Evolutionary conservation across 2,329 filamentous ascomycete genomes (phyloP).

Genomic region (Fusarium agapanthi): DNA sequence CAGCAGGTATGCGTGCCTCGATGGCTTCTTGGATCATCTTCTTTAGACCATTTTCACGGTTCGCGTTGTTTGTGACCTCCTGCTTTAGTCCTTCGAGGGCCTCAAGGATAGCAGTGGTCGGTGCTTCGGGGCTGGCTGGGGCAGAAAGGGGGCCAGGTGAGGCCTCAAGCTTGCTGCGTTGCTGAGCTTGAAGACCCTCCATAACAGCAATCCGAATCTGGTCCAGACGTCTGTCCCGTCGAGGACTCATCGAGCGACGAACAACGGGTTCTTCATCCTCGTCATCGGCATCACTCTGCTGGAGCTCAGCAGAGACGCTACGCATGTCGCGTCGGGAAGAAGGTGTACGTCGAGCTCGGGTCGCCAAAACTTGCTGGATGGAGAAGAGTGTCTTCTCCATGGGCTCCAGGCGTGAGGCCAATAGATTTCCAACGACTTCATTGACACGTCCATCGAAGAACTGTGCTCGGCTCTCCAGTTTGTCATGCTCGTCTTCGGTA

Average conservation of each 20-base stretch:
- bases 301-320: conserved; percentile 73
- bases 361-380: conserved; percentile 76
- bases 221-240: conserved; percentile 80
- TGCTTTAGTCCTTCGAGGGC: conserved; percentile 72
- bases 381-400: conserved; percentile 80
- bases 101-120: conserved; percentile 64
- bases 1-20: conserved; percentile 63
- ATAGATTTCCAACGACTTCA: conserved; percentile 78
- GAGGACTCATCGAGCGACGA: conserved; percentile 78
- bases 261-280: conserved; percentile 79
- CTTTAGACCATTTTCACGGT: conserved; percentile 61
- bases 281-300: conserved; percentile 92
- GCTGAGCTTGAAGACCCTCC: conserved; percentile 74
- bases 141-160: conserved; percentile 29
- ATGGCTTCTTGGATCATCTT: conserved; percentile 71
- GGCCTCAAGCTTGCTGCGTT: conserved; percentile 51
- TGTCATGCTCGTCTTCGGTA: conserved; percentile 82
- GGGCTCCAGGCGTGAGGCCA: conserved; percentile 81
- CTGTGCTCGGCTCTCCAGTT: conserved; percentile 79
- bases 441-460: conserved; percentile 96
- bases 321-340: conserved; percentile 68
- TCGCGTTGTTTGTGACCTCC: conserved; percentile 47
- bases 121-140: conserved; percentile 10
- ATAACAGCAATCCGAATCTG: conserved; percentile 78
- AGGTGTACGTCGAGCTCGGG: conserved; percentile 62